phyloP scores from a whole-genome alignment of 176 grass and related monocot species.

The Carex kokanica region DNA sequence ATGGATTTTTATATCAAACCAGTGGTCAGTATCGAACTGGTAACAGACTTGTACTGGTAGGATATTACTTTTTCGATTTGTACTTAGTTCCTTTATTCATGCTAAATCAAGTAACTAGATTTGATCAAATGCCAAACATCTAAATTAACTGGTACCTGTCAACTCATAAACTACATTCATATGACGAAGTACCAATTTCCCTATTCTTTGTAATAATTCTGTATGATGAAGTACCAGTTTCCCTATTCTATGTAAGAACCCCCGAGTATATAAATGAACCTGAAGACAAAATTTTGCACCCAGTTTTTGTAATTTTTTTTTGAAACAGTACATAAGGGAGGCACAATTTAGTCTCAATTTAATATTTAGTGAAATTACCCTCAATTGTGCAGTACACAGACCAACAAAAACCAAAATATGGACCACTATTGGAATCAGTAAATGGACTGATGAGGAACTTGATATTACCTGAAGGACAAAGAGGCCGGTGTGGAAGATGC shows the following conservation, averaged over 20 bases:
- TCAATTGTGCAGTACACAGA: background rate
- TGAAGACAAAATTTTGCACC: background rate
- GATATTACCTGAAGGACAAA: conserved; percentile 87
- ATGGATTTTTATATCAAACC: background rate
- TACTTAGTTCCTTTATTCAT: background rate
- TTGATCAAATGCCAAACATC: no score
- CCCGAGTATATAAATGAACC: background rate
- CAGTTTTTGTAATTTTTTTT: background rate
- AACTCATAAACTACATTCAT: background rate
- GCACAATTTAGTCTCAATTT: background rate
- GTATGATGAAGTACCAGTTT: background rate
- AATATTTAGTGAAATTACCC: background rate
- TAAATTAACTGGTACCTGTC: background rate
- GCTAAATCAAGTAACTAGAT: background rate
- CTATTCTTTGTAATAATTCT: background rate
- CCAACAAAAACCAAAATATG: conserved; percentile 2
- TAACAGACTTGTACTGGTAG: background rate
- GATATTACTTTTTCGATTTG: background rate
- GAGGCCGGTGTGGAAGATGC: conserved; percentile 96
- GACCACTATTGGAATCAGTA: background rate
- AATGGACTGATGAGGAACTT: background rate
- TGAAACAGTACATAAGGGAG: background rate
- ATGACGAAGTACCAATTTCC: background rate
- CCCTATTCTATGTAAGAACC: background rate
- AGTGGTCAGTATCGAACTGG: background rate